Percentiles rank a stretch among this genome's conserved stretches.
Conservation (phyloP, 2,329 filamentous ascomycete species). For the Phoma sp. region DNA sequence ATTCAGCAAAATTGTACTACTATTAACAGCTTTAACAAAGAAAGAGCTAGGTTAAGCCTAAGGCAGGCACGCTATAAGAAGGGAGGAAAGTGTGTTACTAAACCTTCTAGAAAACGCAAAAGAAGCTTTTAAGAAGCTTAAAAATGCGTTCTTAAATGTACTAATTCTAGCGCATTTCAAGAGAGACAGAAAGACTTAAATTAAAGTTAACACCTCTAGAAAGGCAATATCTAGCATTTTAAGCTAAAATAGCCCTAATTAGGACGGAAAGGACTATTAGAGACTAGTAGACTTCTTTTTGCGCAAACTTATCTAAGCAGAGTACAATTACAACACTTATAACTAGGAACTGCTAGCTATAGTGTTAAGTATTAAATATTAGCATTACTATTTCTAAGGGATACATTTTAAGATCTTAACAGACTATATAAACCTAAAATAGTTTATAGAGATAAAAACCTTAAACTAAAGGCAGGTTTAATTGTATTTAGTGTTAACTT, state of each 20-base stretch:
- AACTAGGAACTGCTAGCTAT: neutral
- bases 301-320: neutral
- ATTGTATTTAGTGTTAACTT: neutral
- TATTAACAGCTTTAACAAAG: neutral
- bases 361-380: neutral
- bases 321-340: neutral
- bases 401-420: neutral
- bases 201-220: neutral
- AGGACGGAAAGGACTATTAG: neutral
- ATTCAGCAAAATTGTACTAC: neutral
- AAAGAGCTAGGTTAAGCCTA: neutral
- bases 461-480: neutral
- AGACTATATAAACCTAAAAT: neutral
- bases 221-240: neutral
- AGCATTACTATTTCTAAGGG: neutral
- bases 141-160: neutral
- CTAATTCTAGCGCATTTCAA: neutral
- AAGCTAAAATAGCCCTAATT: neutral
- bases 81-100: neutral
- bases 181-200: neutral
- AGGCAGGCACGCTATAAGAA: neutral
- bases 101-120: neutral
- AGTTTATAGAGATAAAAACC: neutral
- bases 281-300: neutral
- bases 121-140: neutral